phyloP scores from a whole-genome alignment of 805 yeast species.

The Clavispora asparagi region DNA sequence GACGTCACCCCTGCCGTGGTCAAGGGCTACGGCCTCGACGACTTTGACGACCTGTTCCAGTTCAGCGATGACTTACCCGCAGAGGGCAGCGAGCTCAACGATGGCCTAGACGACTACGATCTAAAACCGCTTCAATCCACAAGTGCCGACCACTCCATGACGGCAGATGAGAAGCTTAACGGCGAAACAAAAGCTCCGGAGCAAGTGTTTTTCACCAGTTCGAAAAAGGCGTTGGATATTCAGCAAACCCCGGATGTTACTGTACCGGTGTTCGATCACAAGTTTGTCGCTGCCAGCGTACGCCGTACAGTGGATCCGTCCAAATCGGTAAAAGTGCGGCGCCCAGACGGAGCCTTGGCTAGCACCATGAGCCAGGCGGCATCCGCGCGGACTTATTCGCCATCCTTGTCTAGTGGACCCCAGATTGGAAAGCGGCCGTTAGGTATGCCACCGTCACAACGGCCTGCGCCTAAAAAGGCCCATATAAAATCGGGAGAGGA shows the following conservation, averaged over 20 bases:
- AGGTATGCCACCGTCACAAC: constrained; percentile 31
- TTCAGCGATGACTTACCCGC: constrained; percentile 36
- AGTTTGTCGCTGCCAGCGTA: constrained; percentile 46
- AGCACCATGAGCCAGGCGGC: constrained; percentile 9
- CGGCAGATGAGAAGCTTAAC: neutral
- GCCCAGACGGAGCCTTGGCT: constrained; percentile 25
- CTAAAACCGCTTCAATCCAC: constrained; percentile 7
- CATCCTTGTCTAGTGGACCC: neutral
- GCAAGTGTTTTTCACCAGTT: constrained; percentile 16
- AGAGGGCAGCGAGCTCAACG: constrained; percentile 15
- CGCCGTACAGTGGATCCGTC: constrained; percentile 58
- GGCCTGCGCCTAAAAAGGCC: constrained; percentile 20
- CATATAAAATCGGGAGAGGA: constrained; percentile 14
- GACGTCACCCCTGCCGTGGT: constrained; percentile 6
- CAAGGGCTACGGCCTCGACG: constrained; percentile 18
- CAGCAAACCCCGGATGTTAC: constrained; percentile 26
- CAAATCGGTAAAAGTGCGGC: constrained; percentile 59
- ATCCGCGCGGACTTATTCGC: constrained; percentile 3
- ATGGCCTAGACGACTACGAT: constrained; percentile 21
- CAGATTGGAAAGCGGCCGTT: constrained; percentile 21
- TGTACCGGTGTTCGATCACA: constrained; percentile 50
- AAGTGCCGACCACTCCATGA: neutral
- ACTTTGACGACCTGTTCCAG: constrained; percentile 35
- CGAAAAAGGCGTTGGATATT: constrained; percentile 15
- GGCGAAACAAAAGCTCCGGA: constrained; percentile 5